These are phyloP conservation scores for Dioscorea dumetorum DNA, from an alignment of 106 monocot species.

Conservation along the genomic window DNA sequence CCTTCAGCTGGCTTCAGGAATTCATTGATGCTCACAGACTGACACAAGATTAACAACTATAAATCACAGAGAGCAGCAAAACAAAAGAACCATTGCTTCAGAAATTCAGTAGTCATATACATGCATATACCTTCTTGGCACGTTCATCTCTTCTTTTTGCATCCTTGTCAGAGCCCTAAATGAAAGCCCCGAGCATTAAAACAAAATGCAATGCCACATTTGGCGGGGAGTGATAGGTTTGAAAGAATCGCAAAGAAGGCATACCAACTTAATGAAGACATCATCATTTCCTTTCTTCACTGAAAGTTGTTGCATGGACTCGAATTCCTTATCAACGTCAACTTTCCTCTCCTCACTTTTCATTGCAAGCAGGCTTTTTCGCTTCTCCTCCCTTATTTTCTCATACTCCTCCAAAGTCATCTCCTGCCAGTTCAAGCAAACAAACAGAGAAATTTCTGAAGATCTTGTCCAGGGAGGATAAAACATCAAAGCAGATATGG, in stretches of 20 bases:
- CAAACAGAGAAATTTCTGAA: no score
- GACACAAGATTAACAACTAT: background rate
- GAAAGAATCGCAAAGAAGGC: background rate
- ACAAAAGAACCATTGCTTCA: background rate
- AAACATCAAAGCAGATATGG: no score
- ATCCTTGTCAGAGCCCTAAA: constrained; percentile 48
- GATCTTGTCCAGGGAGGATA: no score
- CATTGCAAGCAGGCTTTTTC: constrained; percentile 45
- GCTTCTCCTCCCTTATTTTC: constrained; percentile 67
- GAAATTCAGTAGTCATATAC: background rate
- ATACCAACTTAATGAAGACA: constrained; percentile 61
- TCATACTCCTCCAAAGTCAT: constrained; percentile 81
- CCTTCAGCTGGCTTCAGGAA: constrained; percentile 13
- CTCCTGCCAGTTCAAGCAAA: constrained; percentile 18
- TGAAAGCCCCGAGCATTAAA: background rate
- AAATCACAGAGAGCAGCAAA: background rate
- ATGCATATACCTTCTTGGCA: constrained; percentile 30
- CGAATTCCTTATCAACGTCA: constrained; percentile 50
- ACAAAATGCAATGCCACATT: background rate
- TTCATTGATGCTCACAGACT: constrained; percentile 11
- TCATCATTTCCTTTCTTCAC: constrained; percentile 53
- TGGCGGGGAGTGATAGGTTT: background rate
- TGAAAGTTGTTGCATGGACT: constrained; percentile 55
- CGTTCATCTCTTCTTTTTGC: constrained; percentile 40
- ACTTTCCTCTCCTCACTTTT: constrained; percentile 66